phyloP scores from a whole-genome alignment of 2,329 filamentous ascomycete species.

The Lojkania enalia region DNA sequence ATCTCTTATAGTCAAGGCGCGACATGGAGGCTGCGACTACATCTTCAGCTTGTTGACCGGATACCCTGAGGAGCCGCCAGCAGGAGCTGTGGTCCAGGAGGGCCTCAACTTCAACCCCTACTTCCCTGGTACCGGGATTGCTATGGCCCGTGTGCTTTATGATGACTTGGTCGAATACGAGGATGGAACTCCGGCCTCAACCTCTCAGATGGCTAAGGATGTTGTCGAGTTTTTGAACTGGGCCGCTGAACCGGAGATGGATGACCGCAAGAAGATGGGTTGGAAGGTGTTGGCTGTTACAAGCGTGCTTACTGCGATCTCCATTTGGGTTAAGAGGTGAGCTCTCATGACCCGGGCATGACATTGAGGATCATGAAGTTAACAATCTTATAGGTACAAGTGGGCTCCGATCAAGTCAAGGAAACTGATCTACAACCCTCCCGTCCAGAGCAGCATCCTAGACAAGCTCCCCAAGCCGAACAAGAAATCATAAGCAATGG shows the following conservation, averaged over 20 bases:
- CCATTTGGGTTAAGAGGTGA: slow-evolving; percentile 92
- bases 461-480: slow-evolving; percentile 36
- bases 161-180: slow-evolving; percentile 98
- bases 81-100: slow-evolving; percentile 79
- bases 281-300: slow-evolving; percentile 89
- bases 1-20: slow-evolving; percentile 94
- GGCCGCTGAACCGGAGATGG: slow-evolving; percentile 98
- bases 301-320: slow-evolving; percentile 78
- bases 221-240: slow-evolving; percentile 99
- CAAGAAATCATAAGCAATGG: slow-evolving; percentile 42
- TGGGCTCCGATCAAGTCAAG: slow-evolving; percentile 95
- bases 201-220: slow-evolving; percentile 99
- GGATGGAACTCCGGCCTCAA: slow-evolving; percentile 89
- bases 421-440: slow-evolving; percentile 87
- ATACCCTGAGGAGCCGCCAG: slow-evolving; percentile 94
- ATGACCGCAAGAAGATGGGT: slow-evolving; percentile 99
- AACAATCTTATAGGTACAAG: slow-evolving; percentile 70
- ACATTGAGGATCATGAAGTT: slow-evolving; percentile 19
- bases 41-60: slow-evolving; percentile 96
- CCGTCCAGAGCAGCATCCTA: slow-evolving; percentile 45
- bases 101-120: slow-evolving; percentile 99
- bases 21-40: slow-evolving; percentile 98
- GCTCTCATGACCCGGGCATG: slow-evolving; percentile 15
- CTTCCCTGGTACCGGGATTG: slow-evolving; percentile 98
- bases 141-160: slow-evolving; percentile 97